Evolutionary conservation across 2,329 filamentous ascomycete genomes (phyloP).

Genomic region (Bipolaris bicolor): DNA sequence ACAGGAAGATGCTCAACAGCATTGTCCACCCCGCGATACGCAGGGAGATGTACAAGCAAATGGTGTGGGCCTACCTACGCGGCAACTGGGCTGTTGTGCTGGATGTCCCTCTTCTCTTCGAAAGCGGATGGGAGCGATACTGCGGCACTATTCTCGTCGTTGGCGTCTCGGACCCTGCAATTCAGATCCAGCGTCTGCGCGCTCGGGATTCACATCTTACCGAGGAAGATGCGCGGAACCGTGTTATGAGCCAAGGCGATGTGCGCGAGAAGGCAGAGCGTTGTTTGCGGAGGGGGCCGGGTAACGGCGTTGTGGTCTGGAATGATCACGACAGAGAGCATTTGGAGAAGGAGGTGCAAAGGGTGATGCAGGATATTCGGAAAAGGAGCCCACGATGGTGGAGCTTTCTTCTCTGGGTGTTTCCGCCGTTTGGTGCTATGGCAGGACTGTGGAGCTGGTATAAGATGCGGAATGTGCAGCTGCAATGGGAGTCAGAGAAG

Average conservation of each 20-base stretch:
- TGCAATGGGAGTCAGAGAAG: constrained; percentile 69
- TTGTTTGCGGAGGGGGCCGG: constrained; percentile 68
- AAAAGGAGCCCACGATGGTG: constrained; percentile 78
- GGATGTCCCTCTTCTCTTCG: constrained; percentile 91
- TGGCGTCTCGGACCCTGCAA: constrained; percentile 75
- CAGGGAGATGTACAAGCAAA: constrained; percentile 75
- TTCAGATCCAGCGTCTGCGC: constrained; percentile 81
- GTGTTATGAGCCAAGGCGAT: constrained; percentile 85
- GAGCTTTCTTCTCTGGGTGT: constrained; percentile 71
- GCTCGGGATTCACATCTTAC: constrained; percentile 78
- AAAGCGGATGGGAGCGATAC: constrained; percentile 82
- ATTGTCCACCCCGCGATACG: constrained; percentile 95
- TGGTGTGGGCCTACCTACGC: constrained; percentile 73
- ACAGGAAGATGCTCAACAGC: constrained; percentile 78
- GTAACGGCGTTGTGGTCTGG: constrained; percentile 81
- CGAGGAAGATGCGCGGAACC: constrained; percentile 83
- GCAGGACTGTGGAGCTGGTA: constrained; percentile 75
- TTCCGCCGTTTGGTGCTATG: constrained; percentile 74
- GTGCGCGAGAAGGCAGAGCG: constrained; percentile 81
- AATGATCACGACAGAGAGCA: constrained; percentile 81
- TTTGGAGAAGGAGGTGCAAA: constrained; percentile 69
- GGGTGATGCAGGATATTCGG: constrained; percentile 68
- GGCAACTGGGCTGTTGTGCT: constrained; percentile 90
- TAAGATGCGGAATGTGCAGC: constrained; percentile 73
- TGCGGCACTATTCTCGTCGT: constrained; percentile 89